A percentile compares a stretch with the other conserved stretches of the same genome.
These are phyloP conservation scores for Xerocomellus chrysenteron DNA, from an alignment of 768 basidiomycete genomes.

Conservation along the genomic window DNA sequence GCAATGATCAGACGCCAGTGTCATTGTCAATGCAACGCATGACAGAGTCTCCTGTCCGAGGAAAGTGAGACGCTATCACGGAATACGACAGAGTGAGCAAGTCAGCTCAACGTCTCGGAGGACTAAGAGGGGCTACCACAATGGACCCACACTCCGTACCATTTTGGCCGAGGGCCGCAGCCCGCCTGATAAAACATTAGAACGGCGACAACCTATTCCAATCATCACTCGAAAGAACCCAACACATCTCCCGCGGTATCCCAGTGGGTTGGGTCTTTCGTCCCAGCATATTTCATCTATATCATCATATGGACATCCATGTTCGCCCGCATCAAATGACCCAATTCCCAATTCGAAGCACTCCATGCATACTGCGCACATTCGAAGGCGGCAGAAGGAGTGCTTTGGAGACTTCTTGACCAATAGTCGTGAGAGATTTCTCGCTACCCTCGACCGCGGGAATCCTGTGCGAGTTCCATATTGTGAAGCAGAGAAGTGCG, in stretches of 20 bases:
- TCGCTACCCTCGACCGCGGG: conserved; percentile 28
- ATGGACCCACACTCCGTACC: conserved; percentile 17
- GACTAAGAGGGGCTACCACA: conserved; percentile 10
- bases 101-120: conserved; percentile 12
- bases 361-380: conserved; percentile 16
- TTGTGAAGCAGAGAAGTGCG: conserved; percentile 20
- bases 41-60: conserved; percentile 2
- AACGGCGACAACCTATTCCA: conserved; percentile 16
- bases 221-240: conserved; percentile 12
- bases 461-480: conserved; percentile 33
- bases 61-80: neutral
- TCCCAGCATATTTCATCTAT: conserved; percentile 6
- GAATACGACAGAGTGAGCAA: neutral
- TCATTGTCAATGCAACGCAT: conserved; percentile 17
- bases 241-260: conserved; percentile 12
- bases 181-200: conserved; percentile 11
- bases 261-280: conserved; percentile 19
- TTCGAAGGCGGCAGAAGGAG: conserved; percentile 7
- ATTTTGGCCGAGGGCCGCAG: conserved; percentile 26
- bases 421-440: conserved; percentile 17
- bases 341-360: conserved; percentile 33
- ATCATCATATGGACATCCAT: conserved; percentile 16
- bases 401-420: conserved; percentile 12
- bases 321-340: conserved; percentile 22
- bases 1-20: conserved; percentile 28